A percentile compares a stretch with the other conserved stretches of the same genome.
phyloP scores from a whole-genome alignment of 176 grass and related monocot species.

The Alopecurus myosuroides region DNA sequence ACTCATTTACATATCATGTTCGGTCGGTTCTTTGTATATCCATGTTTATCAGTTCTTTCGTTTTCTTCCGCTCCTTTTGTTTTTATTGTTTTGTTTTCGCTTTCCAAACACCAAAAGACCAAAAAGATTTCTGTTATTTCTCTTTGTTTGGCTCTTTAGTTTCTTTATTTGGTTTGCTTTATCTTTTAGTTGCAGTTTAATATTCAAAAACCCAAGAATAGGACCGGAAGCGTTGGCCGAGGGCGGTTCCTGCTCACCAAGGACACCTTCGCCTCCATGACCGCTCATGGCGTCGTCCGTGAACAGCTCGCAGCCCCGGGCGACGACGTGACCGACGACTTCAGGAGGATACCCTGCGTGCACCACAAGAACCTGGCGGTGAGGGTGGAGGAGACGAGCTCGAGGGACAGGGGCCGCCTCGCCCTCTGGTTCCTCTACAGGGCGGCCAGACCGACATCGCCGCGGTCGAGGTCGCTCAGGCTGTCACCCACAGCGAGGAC shows the following conservation, averaged over 20 bases:
- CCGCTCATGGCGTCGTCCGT: too few relatives aligned
- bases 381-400: conserved; percentile 44
- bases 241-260: conserved; percentile 26
- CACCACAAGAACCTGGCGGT: conserved; percentile 45
- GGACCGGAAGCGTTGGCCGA: not conserved
- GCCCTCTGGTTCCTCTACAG: conserved; percentile 56
- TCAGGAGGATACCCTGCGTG: conserved; percentile 52
- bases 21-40: too few relatives aligned
- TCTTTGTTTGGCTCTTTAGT: too few relatives aligned
- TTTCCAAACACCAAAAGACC: too few relatives aligned
- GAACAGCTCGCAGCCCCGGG: not conserved
- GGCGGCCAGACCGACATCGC: conserved; percentile 68
- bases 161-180: too few relatives aligned
- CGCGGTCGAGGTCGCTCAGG: conserved; percentile 51
- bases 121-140: too few relatives aligned
- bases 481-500: not conserved
- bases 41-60: too few relatives aligned
- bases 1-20: too few relatives aligned
- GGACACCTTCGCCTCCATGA: conserved; percentile 44
- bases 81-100: too few relatives aligned
- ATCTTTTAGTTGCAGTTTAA: too few relatives aligned
- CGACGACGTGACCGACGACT: not conserved
- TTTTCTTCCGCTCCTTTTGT: too few relatives aligned
- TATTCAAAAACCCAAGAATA: too few relatives aligned
- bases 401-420: not conserved